Base-by-base conservation (phyloP, 148 eudicot genomes). In the Drosera capensis region DNA sequence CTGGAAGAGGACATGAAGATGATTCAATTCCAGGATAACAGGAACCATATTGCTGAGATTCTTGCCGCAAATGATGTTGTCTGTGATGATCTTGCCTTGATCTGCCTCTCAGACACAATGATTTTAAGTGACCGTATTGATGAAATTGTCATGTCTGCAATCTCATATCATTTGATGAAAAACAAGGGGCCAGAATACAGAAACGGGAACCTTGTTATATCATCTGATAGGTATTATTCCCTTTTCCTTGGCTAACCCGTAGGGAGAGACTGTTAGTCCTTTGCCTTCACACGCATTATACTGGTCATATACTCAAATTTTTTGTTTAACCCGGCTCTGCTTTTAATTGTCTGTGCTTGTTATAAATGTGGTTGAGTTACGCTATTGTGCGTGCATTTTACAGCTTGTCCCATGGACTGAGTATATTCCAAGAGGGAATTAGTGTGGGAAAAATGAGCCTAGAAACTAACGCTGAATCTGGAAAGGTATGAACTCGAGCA, bases 401-500 rank as follows among this genome's bases (percentile, higher is more conserved):
- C 71, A 82, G 94, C 48, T 75, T 82, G 69, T 75, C 83, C 54
- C 94, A 66, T 63, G 94, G 94, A 37, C 68, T 83, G 60, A 67
- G 79, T 57, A 68, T 83, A 61, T 83, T 83, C 67, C 80, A 75
- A 54, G 83, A 75, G 50, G 83, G 82, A 15, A 75, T 55, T 28
- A 40, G 34, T 46, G 57, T 49, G 24, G 70, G 75, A 46, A 68
- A 68, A 47, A 57, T 65, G 17, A 82, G 75, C 51, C 67, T 75
- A 68, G 94, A 72, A 54, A 68, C 70, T 15, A 80, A 80, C 68
- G 72, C 69, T 43, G 90, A 77, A 59, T 46, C 75, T 45, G 72
- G 74, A 51, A 80, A 77, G 95, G 95, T 84, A 54, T 39, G 65
- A 47, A 29, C 38, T 21, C 0, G 1, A 11, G 14, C 14, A 1